Evolutionary conservation across 768 basidiomycete genomes (phyloP).

Genomic region (Trametes maxima): DNA sequence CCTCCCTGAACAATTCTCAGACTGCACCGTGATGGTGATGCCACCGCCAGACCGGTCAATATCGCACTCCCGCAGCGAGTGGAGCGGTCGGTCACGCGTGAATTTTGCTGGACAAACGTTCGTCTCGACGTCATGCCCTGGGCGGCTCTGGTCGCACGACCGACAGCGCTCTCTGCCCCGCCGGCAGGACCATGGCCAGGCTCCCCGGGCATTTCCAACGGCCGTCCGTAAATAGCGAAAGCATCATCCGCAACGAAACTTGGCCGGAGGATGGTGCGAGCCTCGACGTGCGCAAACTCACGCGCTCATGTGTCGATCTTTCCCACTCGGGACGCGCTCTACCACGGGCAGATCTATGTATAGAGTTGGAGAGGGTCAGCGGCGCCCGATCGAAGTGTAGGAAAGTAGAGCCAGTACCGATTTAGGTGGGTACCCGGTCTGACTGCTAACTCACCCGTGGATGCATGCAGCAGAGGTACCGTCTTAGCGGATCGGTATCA

Average conservation of each 20-base stretch:
- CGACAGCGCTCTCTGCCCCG: not conserved
- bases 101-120: not conserved
- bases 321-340: not conserved
- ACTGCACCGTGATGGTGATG: too few relatives aligned
- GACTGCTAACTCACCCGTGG: not conserved
- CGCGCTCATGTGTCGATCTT: not conserved
- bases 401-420: not conserved
- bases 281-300: not conserved
- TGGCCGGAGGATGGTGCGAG: not conserved
- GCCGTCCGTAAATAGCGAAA: not conserved
- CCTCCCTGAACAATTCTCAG: too few relatives aligned
- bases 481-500: not conserved
- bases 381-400: conserved; percentile 2
- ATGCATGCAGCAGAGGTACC: not conserved
- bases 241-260: not conserved
- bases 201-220: not conserved
- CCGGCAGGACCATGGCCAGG: too few relatives aligned
- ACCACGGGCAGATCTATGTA: conserved; percentile 3
- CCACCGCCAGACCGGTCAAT: not conserved
- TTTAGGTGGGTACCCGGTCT: not conserved
- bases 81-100: not conserved
- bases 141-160: not conserved
- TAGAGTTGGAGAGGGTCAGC: conserved; percentile 6
- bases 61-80: not conserved
- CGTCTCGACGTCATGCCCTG: not conserved